Evolutionary conservation across 768 basidiomycete species (phyloP), one percentile per base, ranked within the genome.

Genomic region (Mycena venus): DNA sequence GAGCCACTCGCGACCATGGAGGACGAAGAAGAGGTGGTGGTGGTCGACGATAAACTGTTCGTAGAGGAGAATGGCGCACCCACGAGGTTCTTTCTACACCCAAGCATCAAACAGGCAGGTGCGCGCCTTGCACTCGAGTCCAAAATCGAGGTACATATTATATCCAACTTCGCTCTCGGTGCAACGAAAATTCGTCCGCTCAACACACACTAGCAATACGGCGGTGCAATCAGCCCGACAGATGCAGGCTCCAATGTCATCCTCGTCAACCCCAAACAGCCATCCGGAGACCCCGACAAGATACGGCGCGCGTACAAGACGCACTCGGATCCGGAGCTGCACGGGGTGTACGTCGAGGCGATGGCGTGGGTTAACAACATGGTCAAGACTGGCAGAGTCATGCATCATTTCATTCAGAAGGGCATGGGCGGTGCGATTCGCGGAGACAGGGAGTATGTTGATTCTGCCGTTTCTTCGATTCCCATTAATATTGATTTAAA

Each of bases 81-180:
- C 1, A 74, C 83, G 23, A 77, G 72, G 19, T 86, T 88, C 70
- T 81, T 78, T 58, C 72, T 88, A 1, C 83, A 88, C 76, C 44
- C 72, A 11, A 83, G 80, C 44, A 82, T 88, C 53, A 79, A 75
- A 19, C 67, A 66, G 8, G 17, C 8, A 7, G 74, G 75, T 25
- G 69, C 73, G 21, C 78, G 77, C 31, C 15, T 51, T 0, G 79
- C 76, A 1, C 75, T 86, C 15, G 80, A 68, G 0, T 6, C 36
- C 19, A 78, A 83, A n/a, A 86, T 88, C n/a, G 72, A 83, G 79
- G 88, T 86, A n/a, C n/a, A n/a, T n/a, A n/a, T n/a, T n/a, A n/a
- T n/a, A 78, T 23, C 34, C 47, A 36, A 36, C 32, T 29, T 21
- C 36, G 11, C 23, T 23, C 38, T 19, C 7, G 23, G n/a, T n/a